Evolutionary conservation across 2,329 filamentous ascomycete genomes (phyloP).

Genomic region (Aspergillus brasiliensis): DNA sequence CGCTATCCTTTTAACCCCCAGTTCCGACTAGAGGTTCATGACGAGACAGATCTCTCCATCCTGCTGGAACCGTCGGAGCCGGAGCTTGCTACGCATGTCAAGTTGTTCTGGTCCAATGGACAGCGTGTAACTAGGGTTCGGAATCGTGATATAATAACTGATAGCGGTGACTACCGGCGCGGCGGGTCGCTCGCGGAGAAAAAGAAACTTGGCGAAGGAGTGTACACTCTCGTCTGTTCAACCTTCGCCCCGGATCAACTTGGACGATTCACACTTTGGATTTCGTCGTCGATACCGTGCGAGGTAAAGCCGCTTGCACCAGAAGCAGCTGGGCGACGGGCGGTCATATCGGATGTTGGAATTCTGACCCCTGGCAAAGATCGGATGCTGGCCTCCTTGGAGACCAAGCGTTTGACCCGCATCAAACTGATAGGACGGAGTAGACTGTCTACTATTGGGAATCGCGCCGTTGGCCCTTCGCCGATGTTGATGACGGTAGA

Average conservation of each 20-base stretch:
- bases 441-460: slow-evolving; percentile 44
- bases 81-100: slow-evolving; percentile 78
- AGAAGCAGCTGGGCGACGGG: slow-evolving; percentile 74
- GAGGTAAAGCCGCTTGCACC: slow-evolving; percentile 63
- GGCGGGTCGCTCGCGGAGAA: slow-evolving; percentile 73
- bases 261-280: slow-evolving; percentile 71
- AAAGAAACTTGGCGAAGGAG: slow-evolving; percentile 64
- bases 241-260: slow-evolving; percentile 82
- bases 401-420: slow-evolving; percentile 59
- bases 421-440: slow-evolving; percentile 60
- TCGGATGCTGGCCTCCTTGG: slow-evolving; percentile 56
- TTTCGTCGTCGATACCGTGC: slow-evolving; percentile 64
- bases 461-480: slow-evolving; percentile 42
- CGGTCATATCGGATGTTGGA: slow-evolving; percentile 49
- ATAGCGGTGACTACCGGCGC: slow-evolving; percentile 85
- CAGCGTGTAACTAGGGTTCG: slow-evolving; percentile 69
- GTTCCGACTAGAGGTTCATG: slow-evolving; percentile 66
- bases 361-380: slow-evolving; percentile 57
- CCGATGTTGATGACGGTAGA: slow-evolving; percentile 73
- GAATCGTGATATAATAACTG: slow-evolving; percentile 74
- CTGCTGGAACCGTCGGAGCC: slow-evolving; percentile 69
- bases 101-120: slow-evolving; percentile 76
- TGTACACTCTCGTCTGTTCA: slow-evolving; percentile 86
- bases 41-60: slow-evolving; percentile 65
- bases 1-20: slow-evolving; percentile 87